Conservation (phyloP, 257 asterid species). For the Solanum boliviense region DNA sequence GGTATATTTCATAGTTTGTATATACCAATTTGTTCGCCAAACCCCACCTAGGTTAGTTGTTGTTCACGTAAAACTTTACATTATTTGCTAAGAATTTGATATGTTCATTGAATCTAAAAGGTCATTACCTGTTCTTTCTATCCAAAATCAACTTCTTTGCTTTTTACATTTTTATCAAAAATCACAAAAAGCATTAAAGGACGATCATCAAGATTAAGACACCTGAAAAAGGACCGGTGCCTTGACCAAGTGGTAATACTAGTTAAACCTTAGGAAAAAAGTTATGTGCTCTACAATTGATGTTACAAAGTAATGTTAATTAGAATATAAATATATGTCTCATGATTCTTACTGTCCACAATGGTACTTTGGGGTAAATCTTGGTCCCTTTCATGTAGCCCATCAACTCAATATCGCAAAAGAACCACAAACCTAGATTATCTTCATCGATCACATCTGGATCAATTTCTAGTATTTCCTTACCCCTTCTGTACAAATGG, state of each 20-base stretch:
- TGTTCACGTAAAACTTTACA: too few species aligned
- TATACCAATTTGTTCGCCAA: too few species aligned
- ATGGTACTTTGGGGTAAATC: constrained; percentile 47
- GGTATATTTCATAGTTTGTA: too few species aligned
- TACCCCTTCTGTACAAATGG: constrained; percentile 52
- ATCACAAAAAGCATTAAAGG: constrained; percentile 58
- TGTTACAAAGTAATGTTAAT: constrained; percentile 24
- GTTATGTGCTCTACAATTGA: constrained; percentile 4
- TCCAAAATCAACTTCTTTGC: neutral
- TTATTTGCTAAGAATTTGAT: neutral
- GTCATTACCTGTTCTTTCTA: neutral
- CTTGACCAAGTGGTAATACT: neutral
- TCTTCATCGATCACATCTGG: constrained; percentile 31
- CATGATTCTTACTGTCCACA: constrained; percentile 62
- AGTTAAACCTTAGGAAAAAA: neutral
- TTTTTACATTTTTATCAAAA: too few species aligned
- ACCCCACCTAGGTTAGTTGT: neutral
- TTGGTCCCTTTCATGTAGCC: constrained; percentile 63
- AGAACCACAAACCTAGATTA: constrained; percentile 33
- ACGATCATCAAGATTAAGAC: constrained; percentile 52
- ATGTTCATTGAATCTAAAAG: too few species aligned
- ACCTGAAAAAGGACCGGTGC: constrained; percentile 41
- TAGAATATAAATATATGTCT: constrained; percentile 43
- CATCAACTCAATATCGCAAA: constrained; percentile 55
- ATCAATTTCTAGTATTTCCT: constrained; percentile 28